These are phyloP conservation scores for Pulveroboletus sp. DNA, from an alignment of 768 basidiomycete species.

Conservation along the genomic window DNA sequence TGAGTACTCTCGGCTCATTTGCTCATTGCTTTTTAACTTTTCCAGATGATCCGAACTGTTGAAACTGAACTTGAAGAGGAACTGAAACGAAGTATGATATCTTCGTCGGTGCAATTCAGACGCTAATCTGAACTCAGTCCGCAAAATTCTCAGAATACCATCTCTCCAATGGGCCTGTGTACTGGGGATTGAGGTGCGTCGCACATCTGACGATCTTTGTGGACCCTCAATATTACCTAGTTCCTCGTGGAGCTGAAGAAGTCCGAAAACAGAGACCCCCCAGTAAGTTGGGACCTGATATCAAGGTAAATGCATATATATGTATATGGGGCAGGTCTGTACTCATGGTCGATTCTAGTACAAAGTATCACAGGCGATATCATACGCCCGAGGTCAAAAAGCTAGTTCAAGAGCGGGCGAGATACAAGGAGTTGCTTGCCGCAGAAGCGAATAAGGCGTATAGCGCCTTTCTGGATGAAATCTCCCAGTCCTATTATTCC, in stretches of 20 bases:
- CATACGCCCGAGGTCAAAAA: slow-evolving; percentile 62
- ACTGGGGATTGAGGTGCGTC: slow-evolving; percentile 62
- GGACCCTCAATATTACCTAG: slow-evolving; percentile 32
- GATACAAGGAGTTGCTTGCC: slow-evolving; percentile 66
- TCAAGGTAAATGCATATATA: slow-evolving; percentile 44
- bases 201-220: not conserved
- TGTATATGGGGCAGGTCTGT: not conserved
- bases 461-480: slow-evolving; percentile 62
- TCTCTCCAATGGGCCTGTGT: slow-evolving; percentile 65
- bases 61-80: slow-evolving; percentile 73
- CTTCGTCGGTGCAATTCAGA: not conserved
- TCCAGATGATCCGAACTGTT: slow-evolving; percentile 59
- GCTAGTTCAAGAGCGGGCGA: slow-evolving; percentile 67
- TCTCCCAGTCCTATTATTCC: slow-evolving; percentile 62
- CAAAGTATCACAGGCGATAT: slow-evolving; percentile 67
- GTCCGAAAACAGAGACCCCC: slow-evolving; percentile 42
- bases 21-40: not conserved
- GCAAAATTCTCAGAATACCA: slow-evolving; percentile 68
- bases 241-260: slow-evolving; percentile 78
- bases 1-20: slow-evolving; percentile 30
- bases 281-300: slow-evolving; percentile 57
- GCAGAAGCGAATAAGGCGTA: slow-evolving; percentile 65
- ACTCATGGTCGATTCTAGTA: slow-evolving; percentile 40
- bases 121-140: slow-evolving; percentile 40
- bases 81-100: slow-evolving; percentile 53